Conservation (phyloP, 257 asterid species). For the Fraxinus cuspidata region DNA sequence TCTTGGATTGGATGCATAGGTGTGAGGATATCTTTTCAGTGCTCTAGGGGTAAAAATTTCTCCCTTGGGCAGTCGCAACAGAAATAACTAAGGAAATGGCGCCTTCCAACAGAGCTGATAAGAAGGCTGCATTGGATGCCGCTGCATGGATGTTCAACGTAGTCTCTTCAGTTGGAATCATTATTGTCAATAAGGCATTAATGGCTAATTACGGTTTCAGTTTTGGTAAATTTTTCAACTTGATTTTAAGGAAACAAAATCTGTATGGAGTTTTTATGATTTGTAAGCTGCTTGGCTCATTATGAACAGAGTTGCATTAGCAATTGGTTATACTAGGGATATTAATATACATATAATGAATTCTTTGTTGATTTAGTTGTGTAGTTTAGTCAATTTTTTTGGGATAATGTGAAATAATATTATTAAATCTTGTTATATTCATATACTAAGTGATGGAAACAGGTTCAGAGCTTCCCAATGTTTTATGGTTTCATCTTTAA, state of each 20-base stretch:
- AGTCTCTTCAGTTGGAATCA: conserved; percentile 94
- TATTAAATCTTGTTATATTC: background rate
- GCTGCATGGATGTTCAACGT: conserved; percentile 98
- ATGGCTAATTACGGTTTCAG: conserved; percentile 97
- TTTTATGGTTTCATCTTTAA: conserved; percentile 18
- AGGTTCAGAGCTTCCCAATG: conserved; percentile 12
- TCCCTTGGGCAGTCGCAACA: conserved; percentile 32
- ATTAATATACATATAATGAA: background rate
- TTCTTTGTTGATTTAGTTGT: conserved; percentile 4
- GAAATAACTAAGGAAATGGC: conserved; percentile 56
- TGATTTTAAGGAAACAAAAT: conserved; percentile 2
- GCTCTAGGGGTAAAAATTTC: conserved; percentile 48
- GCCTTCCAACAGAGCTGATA: conserved; percentile 83
- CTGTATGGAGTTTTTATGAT: conserved; percentile 15
- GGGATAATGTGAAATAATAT: background rate
- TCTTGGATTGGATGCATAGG: conserved; percentile 45
- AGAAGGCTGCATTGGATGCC: conserved; percentile 89
- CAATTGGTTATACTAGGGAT: conserved; percentile 17
- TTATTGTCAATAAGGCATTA: conserved; percentile 91
- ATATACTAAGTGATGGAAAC: conserved; percentile 7
- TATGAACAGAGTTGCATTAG: conserved; percentile 9
- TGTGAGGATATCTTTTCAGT: conserved; percentile 32
- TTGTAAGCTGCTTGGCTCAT: background rate
- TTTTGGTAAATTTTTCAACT: conserved; percentile 63
- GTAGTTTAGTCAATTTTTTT: background rate